Conservation (phyloP, 495 filamentous ascomycete genomes). For the Penicillium taxi region DNA sequence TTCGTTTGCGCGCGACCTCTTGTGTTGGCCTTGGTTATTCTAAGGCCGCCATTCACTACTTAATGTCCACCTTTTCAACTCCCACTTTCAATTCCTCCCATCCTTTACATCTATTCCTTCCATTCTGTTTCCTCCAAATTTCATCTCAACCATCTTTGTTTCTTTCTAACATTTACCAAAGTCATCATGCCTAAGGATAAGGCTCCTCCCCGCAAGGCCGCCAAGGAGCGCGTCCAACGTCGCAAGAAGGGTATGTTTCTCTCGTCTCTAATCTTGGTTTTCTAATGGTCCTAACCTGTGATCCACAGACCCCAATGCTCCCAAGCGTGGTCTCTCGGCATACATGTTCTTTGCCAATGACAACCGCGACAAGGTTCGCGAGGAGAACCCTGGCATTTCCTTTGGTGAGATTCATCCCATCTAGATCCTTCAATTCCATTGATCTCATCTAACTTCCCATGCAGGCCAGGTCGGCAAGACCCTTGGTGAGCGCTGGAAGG, state of each 20-base stretch:
- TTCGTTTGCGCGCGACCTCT: not conserved
- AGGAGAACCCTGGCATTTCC: slow-evolving; percentile 95
- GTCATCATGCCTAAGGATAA: slow-evolving; percentile 83
- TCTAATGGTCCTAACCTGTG: slow-evolving; percentile 4
- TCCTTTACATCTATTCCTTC: not conserved
- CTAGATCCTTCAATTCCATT: slow-evolving; percentile 1
- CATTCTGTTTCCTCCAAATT: slow-evolving; percentile 23
- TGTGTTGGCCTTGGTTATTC: too few relatives aligned
- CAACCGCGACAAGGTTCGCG: slow-evolving; percentile 93
- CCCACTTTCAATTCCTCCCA: too few relatives aligned
- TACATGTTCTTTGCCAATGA: slow-evolving; percentile 99
- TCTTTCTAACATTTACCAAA: too few relatives aligned
- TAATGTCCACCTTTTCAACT: too few relatives aligned
- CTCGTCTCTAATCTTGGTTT: slow-evolving; percentile 2
- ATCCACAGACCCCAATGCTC: slow-evolving; percentile 82
- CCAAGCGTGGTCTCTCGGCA: slow-evolving; percentile 97
- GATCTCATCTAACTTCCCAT: slow-evolving; percentile 9
- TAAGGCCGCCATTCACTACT: too few relatives aligned
- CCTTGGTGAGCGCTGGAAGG: slow-evolving; percentile 98
- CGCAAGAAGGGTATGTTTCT: slow-evolving; percentile 76
- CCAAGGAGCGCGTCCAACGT: slow-evolving; percentile 50
- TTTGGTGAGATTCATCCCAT: slow-evolving; percentile 59
- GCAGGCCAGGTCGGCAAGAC: slow-evolving; percentile 93
- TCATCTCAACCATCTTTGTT: too few relatives aligned
- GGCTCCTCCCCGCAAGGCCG: slow-evolving; percentile 44